A percentile compares a stretch with the other conserved stretches of the same genome.
Conservation (phyloP, 257 asterid genomes). For the Thymus mandschuricus region DNA sequence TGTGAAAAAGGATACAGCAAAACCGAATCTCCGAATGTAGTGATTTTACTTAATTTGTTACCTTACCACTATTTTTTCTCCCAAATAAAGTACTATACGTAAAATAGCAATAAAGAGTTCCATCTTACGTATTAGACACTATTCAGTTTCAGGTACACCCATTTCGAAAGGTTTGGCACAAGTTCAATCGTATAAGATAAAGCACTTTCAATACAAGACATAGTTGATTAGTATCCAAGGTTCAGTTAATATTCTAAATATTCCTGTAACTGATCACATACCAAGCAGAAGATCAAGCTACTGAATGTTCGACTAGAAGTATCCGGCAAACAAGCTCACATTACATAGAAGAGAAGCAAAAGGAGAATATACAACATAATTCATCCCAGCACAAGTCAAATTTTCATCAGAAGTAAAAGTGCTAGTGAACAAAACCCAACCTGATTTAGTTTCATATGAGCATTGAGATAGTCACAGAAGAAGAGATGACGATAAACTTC, state of each 20-base stretch:
- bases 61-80: no score
- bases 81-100: no score
- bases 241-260: not conserved
- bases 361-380: not conserved
- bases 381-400: slow-evolving; percentile 8
- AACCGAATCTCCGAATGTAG: not conserved
- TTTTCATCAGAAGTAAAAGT: not conserved
- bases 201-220: not conserved
- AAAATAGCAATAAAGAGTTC: no score
- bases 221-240: not conserved
- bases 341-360: not conserved
- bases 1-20: not conserved
- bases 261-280: not conserved
- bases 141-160: no score
- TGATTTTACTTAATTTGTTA: not conserved
- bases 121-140: no score
- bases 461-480: not conserved
- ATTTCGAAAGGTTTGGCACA: no score
- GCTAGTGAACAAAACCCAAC: not conserved
- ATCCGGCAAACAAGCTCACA: not conserved
- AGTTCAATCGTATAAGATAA: not conserved
- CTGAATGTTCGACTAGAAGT: not conserved
- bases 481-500: not conserved
- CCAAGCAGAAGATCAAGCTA: not conserved
- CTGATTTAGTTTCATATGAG: slow-evolving; percentile 8